Evolutionary conservation across 441 rosid genomes (phyloP), one percentile per base, ranked within the genome.

Genomic region (Adansonia madagascariensis): DNA sequence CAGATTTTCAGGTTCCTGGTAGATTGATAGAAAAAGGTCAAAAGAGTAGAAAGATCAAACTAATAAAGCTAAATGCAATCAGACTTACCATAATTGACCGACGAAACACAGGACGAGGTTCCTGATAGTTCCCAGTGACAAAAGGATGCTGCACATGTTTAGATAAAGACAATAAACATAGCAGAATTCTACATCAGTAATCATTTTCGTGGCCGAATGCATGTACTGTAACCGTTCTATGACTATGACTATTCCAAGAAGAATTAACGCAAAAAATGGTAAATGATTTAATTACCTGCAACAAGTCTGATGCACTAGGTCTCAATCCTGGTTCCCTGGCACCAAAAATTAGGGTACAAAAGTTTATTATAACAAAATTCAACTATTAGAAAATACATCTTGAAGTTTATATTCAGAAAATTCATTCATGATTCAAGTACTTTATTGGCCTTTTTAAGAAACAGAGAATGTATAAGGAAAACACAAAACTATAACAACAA

Each of bases 261-360:
- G 11, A 64, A 74, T 35, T 75, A 11, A 6, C 8, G 63, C 62
- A 41, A 62, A 11, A 82, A 63, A 44, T 44, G 72, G 53, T 43
- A 27, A 65, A 61, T 24, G 39, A 74, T 77, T 78, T 63, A 73
- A 64, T 47, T 79, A 91, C 94, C 94, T 85, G 86, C 78, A 89
- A 89, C 83, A 91, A 77, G 56, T 91, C 90, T 12, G 90, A 75
- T 73, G 92, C 89, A 75, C 89, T 80, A 74, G 81, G 82, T 81
- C 94, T 82, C 52, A 89, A 80, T 74, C 84, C 72, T 52, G 92
- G 92, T 78, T 91, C 92, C 85, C 94, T 89, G 85, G 75, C 64
- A 80, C 75, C 69, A 86, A 56, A 73, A 62, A 56, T 76, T 43
- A 73, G 44, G 74, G 64, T 74, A 59, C 71, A 76, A 79, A 78